Conservation (phyloP, 345 rosid species). For the Euphorbia lathyris region DNA sequence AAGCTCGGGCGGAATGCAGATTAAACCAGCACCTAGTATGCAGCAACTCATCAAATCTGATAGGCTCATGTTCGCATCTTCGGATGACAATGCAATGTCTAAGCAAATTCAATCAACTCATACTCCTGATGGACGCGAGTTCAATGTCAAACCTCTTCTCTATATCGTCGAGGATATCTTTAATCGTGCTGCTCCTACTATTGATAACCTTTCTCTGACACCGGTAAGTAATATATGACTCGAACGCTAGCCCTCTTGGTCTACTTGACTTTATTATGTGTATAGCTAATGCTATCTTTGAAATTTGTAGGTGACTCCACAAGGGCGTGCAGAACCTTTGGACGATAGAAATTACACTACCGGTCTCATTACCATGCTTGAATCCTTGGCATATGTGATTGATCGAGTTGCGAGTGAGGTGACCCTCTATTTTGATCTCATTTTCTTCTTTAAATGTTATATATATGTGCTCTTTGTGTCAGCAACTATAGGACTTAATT, state of each 20-base stretch:
- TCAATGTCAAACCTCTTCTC: slow-evolving; percentile 63
- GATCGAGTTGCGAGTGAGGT: slow-evolving; percentile 74
- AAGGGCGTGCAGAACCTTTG: slow-evolving; percentile 16
- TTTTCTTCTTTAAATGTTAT: neutral
- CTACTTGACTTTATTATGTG: neutral
- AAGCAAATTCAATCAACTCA: slow-evolving; percentile 60
- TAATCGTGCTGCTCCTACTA: slow-evolving; percentile 40
- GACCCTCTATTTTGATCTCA: neutral
- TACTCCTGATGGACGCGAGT: slow-evolving; percentile 51
- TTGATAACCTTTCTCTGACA: slow-evolving; percentile 23
- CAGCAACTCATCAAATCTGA: slow-evolving; percentile 32
- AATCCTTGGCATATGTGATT: slow-evolving; percentile 48
- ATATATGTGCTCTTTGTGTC: too few relatives aligned
- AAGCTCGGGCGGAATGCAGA: too few relatives aligned
- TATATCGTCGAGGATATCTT: slow-evolving; percentile 67
- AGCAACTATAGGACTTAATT: neutral
- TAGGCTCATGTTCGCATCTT: slow-evolving; percentile 38
- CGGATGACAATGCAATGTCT: slow-evolving; percentile 57
- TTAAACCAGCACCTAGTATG: neutral
- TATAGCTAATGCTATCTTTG: neutral
- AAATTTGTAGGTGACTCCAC: slow-evolving; percentile 17
- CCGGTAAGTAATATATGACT: slow-evolving; percentile 25
- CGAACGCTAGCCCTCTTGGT: neutral
- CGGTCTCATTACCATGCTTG: slow-evolving; percentile 28
- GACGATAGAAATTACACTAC: slow-evolving; percentile 41